Evolutionary conservation across 139 green algal species (phyloP), one percentile per base, ranked within the genome.

Genomic region (Pseudopediastrum boryanum): DNA sequence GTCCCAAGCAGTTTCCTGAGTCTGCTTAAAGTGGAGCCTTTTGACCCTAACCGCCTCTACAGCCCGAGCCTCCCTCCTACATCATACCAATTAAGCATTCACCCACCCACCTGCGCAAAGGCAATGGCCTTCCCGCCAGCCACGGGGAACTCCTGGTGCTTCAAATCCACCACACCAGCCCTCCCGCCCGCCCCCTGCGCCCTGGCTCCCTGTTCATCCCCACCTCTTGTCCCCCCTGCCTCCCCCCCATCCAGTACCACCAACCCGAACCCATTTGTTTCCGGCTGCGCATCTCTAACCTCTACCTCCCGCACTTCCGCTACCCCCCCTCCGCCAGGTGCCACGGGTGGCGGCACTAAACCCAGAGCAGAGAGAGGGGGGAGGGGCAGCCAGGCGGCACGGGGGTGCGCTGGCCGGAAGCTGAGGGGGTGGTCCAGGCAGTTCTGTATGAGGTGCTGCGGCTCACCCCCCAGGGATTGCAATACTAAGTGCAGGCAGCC

Each of bases 381-480:
- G 67, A 95, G 65, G 5, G 74, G 54, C 69, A 89, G 80, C 73
- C 87, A 92, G 0, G 87, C 84, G 35, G 84, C 81, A 5, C 58
- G 70, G 0, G 69, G 58, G 4, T 56, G 58, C 5, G 75, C 73
- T 66, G 91, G 90, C 7, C 87, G 83, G 84, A 89, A 95, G 50
- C 71, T 78, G 64, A 94, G 79, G 21, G 77, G 75, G n/a, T 81
- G 39, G 3, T 38, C 27, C 2, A 85, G 88, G 23, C 80, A 80
- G 82, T 95, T 95, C 69, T 90, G 83, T n/a, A 95, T 63, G 6
- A 88, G 75, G 66, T 89, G 90, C 27, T 89, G 88, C 0, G 86
- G 79, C 48, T 84, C 64, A 19, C 84, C 83, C 3, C 85, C 80
- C 25, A 90, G 71, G 8, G 62, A 85, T 64, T 92, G 80, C 66